Evolutionary conservation across 2,329 filamentous ascomycete genomes (phyloP).

Genomic region (Colletotrichum gigasporum): DNA sequence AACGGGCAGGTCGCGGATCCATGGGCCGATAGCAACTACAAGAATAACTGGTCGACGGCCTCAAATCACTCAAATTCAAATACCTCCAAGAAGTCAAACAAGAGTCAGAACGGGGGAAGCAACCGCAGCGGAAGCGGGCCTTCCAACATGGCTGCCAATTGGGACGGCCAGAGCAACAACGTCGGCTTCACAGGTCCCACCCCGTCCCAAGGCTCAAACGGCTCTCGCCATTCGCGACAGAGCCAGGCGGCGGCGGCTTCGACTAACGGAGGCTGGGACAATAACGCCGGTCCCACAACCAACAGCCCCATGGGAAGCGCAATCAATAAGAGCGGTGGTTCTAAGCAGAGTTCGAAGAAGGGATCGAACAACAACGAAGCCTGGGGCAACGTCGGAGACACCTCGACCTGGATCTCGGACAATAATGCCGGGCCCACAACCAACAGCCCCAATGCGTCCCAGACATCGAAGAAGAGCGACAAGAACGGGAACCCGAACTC

Average conservation of each 20-base stretch:
- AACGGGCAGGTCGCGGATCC: not conserved
- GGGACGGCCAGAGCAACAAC: constrained; percentile 27
- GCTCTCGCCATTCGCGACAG: constrained; percentile 8
- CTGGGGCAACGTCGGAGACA: not conserved
- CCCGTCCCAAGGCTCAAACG: constrained; percentile 9
- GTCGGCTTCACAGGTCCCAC: constrained; percentile 14
- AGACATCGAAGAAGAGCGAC: constrained; percentile 13
- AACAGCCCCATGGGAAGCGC: constrained; percentile 8
- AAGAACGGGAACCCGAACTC: constrained; percentile 1
- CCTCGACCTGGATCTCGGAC: constrained; percentile 17
- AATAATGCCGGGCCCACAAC: constrained; percentile 20
- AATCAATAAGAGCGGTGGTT: constrained; percentile 21
- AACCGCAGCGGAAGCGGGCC: constrained; percentile 12
- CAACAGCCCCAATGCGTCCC: constrained; percentile 16
- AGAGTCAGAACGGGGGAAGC: not conserved
- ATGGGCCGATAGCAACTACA: constrained; percentile 13
- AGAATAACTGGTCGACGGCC: constrained; percentile 15
- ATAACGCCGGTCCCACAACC: constrained; percentile 30
- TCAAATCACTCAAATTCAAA: constrained; percentile 20
- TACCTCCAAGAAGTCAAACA: constrained; percentile 24
- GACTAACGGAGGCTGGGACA: constrained; percentile 26
- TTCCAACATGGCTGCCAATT: not conserved
- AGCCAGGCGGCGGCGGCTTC: not conserved
- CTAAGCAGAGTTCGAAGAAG: constrained; percentile 8
- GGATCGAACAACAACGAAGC: constrained; percentile 1